Evolutionary conservation across 169 alveolate genomes (phyloP).

Genomic region (Plasmodium falciparum): DNA sequence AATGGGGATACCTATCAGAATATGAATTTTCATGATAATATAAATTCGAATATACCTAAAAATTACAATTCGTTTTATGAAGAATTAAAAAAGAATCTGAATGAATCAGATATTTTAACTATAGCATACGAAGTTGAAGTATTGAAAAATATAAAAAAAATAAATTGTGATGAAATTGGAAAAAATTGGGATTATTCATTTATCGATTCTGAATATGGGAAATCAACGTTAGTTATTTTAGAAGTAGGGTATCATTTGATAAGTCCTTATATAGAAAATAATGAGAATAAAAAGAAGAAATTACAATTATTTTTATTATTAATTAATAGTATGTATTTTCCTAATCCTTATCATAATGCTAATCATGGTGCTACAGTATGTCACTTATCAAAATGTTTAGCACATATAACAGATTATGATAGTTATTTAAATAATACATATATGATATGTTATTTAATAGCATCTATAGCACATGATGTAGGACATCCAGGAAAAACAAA

Average conservation of each 20-base stretch:
- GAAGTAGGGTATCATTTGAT: constrained; percentile 73
- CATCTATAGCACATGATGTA: constrained; percentile 95
- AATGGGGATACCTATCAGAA: no score
- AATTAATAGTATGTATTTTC: constrained; percentile 80
- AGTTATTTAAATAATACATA: constrained; percentile 62
- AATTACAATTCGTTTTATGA: constrained; percentile 5
- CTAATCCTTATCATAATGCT: constrained; percentile 88
- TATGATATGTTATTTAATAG: constrained; percentile 82
- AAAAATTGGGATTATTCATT: constrained; percentile 76
- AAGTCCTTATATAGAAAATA: constrained; percentile 66
- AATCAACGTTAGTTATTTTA: constrained; percentile 67
- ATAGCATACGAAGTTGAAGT: constrained; percentile 74
- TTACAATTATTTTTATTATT: constrained; percentile 67
- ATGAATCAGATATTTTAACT: constrained; percentile 61
- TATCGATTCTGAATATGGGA: constrained; percentile 73
- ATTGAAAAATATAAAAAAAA: constrained; percentile 61
- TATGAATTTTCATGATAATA: not conserved
- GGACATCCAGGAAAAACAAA: constrained; percentile 95
- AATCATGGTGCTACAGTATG: constrained; percentile 85
- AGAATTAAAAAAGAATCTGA: constrained; percentile 23
- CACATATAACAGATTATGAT: constrained; percentile 69
- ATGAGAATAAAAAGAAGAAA: constrained; percentile 61
- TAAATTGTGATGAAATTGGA: constrained; percentile 73
- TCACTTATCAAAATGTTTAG: constrained; percentile 74
- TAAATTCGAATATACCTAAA: not conserved